Percentiles rank a stretch among this genome's conserved stretches.
Conservation (phyloP, 805 yeast genomes). For the Cyberlindnera bimundalis region DNA sequence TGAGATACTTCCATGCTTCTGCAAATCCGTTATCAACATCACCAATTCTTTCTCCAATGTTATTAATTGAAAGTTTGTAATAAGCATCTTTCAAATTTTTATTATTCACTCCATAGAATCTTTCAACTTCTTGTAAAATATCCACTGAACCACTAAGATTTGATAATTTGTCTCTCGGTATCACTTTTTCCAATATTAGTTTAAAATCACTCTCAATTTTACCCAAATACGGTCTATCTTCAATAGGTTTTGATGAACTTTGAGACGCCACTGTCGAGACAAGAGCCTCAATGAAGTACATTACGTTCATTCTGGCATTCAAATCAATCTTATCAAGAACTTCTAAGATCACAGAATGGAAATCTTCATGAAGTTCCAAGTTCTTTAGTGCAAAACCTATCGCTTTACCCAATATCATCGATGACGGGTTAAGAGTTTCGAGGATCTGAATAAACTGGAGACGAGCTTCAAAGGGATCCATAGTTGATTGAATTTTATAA, state of each 20-base stretch:
- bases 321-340: slow-evolving; percentile 50
- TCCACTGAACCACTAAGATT: slow-evolving; percentile 22
- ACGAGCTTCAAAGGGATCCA: slow-evolving; percentile 90
- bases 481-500: no score
- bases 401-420: slow-evolving; percentile 38
- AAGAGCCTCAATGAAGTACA: slow-evolving; percentile 68
- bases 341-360: slow-evolving; percentile 64
- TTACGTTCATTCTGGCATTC: slow-evolving; percentile 60
- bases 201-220: slow-evolving; percentile 33
- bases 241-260: slow-evolving; percentile 1
- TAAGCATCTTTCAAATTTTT: slow-evolving; percentile 2
- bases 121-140: slow-evolving; percentile 19
- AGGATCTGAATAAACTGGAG: slow-evolving; percentile 69
- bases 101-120: slow-evolving; percentile 13
- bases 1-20: slow-evolving; percentile 23
- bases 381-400: slow-evolving; percentile 46
- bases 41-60: slow-evolving; percentile 4
- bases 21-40: slow-evolving; percentile 16
- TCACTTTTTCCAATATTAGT: slow-evolving; percentile 32
- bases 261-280: slow-evolving; percentile 33
- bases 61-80: slow-evolving; percentile 2
- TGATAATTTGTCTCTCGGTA: slow-evolving; percentile 30
- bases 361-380: slow-evolving; percentile 60
- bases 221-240: slow-evolving; percentile 23
- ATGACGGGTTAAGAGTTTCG: slow-evolving; percentile 61